phyloP scores from a whole-genome alignment of 106 monocot genomes.

The Amphibolis antarctica region DNA sequence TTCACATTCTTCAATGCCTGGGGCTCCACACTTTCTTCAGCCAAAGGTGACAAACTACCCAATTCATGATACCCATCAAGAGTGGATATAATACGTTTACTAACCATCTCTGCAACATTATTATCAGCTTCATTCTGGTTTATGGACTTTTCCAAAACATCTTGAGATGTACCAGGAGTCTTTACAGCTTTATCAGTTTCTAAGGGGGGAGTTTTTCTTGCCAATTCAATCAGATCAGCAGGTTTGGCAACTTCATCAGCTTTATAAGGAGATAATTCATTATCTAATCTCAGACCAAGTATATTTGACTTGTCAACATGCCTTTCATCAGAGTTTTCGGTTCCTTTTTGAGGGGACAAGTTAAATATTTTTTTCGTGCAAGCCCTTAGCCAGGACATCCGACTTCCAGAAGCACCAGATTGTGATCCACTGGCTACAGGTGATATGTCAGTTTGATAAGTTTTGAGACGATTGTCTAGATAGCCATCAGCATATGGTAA shows the following conservation, averaged over 20 bases:
- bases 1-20: neutral
- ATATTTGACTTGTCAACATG: constrained; percentile 29
- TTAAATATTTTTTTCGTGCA: constrained; percentile 63
- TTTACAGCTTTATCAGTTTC: constrained; percentile 17
- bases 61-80: constrained; percentile 2
- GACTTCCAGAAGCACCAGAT: constrained; percentile 27
- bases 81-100: neutral
- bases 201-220: constrained; percentile 18
- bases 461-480: constrained; percentile 32
- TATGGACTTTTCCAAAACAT: constrained; percentile 30
- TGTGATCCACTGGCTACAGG: constrained; percentile 16
- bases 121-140: constrained; percentile 17
- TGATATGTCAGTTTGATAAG: constrained; percentile 16
- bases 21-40: neutral
- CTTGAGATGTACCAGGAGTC: constrained; percentile 32
- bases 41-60: constrained; percentile 3
- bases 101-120: constrained; percentile 11
- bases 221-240: constrained; percentile 12
- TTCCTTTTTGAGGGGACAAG: constrained; percentile 54
- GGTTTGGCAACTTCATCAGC: constrained; percentile 14
- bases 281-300: constrained; percentile 16
- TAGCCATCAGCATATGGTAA: constrained; percentile 41
- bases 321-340: constrained; percentile 18
- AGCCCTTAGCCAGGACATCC: constrained; percentile 56
- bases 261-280: constrained; percentile 20